Evolutionary conservation across 2,329 filamentous ascomycete species (phyloP).

Genomic region (Cladophialophora immunda): DNA sequence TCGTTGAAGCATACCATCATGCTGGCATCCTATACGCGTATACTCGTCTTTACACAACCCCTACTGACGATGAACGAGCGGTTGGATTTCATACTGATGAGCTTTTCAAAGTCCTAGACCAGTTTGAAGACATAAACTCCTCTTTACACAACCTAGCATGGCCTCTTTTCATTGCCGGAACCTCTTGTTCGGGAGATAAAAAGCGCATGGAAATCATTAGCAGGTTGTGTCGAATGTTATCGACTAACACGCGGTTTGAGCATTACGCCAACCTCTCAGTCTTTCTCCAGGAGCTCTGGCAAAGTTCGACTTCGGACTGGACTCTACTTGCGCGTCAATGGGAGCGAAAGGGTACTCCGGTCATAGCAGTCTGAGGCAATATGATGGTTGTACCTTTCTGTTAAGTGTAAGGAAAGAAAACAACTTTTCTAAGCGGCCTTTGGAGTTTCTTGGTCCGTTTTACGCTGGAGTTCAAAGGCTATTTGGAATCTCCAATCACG

Average conservation of each 20-base stretch:
- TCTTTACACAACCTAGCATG: constrained; percentile 14
- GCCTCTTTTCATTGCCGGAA: constrained; percentile 18
- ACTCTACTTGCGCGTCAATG: constrained; percentile 15
- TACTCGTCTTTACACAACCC: background rate
- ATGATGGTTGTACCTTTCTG: background rate
- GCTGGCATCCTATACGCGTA: constrained; percentile 8
- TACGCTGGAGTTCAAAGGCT: background rate
- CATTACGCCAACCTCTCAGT: constrained; percentile 6
- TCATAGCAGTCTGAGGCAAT: constrained; percentile 1
- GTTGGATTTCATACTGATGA: background rate
- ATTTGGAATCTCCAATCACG: background rate
- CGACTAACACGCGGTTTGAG: constrained; percentile 9
- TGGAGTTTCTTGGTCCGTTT: background rate
- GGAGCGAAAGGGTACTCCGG: constrained; percentile 5
- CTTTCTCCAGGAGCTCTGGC: constrained; percentile 18
- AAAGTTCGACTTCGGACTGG: constrained; percentile 11
- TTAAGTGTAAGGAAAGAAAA: background rate
- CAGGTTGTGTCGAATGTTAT: background rate
- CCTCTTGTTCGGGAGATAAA: constrained; percentile 9
- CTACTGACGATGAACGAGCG: background rate
- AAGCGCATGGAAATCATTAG: background rate
- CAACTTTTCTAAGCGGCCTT: background rate
- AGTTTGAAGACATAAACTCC: constrained; percentile 14
- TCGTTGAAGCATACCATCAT: constrained; percentile 11
- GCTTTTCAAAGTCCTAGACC: constrained; percentile 14